Evolutionary conservation across 805 yeast genomes (phyloP).

Genomic region (Yarrowia alimentaria): DNA sequence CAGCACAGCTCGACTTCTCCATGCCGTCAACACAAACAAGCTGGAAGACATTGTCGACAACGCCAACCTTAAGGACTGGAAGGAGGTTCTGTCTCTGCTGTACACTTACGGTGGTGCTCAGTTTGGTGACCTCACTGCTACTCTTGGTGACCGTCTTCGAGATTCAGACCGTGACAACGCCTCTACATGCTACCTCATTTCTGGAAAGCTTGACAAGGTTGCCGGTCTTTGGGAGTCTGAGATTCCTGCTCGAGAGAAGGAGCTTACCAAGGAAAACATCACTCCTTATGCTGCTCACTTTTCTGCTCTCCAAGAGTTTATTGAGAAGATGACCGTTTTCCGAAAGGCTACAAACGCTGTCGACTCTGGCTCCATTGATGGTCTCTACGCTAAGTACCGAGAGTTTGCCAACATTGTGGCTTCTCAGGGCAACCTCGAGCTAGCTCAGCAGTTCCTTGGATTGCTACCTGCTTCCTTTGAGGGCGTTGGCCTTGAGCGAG

Average conservation of each 20-base stretch:
- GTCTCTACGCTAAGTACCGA: constrained; percentile 58
- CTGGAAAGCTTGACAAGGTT: constrained; percentile 74
- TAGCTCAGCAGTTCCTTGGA: constrained; percentile 69
- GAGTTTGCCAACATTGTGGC: constrained; percentile 83
- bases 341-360: constrained; percentile 46
- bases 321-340: constrained; percentile 79
- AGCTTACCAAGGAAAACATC: constrained; percentile 38
- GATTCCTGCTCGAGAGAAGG: constrained; percentile 49
- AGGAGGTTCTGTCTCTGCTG: constrained; percentile 69
- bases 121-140: constrained; percentile 55
- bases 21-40: constrained; percentile 53
- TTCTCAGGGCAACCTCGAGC: constrained; percentile 75
- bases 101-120: constrained; percentile 48
- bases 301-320: constrained; percentile 74
- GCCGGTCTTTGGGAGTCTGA: constrained; percentile 84
- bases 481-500: constrained; percentile 75
- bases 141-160: constrained; percentile 76
- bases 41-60: constrained; percentile 71
- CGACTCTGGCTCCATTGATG: constrained; percentile 31
- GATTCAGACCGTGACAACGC: constrained; percentile 66
- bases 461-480: constrained; percentile 73
- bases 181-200: constrained; percentile 71
- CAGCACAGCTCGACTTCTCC: constrained; percentile 66
- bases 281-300: constrained; percentile 82
- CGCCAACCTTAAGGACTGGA: constrained; percentile 80